Evolutionary conservation across 2,329 filamentous ascomycete species (phyloP), one percentile per base, ranked within the genome.

Genomic region (Emericellopsis cladophorae): DNA sequence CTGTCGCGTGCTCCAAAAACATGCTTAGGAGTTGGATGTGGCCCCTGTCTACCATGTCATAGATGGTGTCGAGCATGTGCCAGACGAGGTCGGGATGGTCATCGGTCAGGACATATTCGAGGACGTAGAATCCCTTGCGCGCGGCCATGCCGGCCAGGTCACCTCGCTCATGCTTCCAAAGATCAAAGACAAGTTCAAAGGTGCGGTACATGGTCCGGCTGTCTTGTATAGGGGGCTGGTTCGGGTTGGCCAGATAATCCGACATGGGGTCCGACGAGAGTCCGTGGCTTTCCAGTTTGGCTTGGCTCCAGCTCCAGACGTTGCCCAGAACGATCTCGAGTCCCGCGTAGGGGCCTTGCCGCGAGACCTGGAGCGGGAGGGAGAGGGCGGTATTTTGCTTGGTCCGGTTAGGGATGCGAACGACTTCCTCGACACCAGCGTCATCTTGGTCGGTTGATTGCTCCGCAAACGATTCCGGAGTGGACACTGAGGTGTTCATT

Each of bases 141-240:
- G 59, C 59, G 21, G 59, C 59, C 52, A 60, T 54, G 11, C 59
- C 59, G 8, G 59, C 59, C 5, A 61, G 45, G 23, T 55, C 50
- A 5, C 59, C 59, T 37, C 54, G 55, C 3, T 58, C 59, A n/a
- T 55, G 50, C 21, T 48, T 52, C 57, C 57, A 61, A 10, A 61
- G 48, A 42, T 60, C 59, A 37, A 60, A 61, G 18, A 57, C 57
- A 14, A 61, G 49, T 43, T 61, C 59, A 40, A 61, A 61, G 1
- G 57, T 61, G 39, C 59, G 55, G 40, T 61, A 61, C 59, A 61
- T 61, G 37, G 59, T 61, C 26, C 59, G 59, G 39, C 59, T 61
- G 41, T 61, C 59, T 41, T 60, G 56, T 10, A 60, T 58, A 21
- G 55, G 59, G 9, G 58, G 58, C 9, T 51, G 52, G 24, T 57